Conservation (phyloP, 2,329 filamentous ascomycete genomes). For the Aspergillus felis region DNA sequence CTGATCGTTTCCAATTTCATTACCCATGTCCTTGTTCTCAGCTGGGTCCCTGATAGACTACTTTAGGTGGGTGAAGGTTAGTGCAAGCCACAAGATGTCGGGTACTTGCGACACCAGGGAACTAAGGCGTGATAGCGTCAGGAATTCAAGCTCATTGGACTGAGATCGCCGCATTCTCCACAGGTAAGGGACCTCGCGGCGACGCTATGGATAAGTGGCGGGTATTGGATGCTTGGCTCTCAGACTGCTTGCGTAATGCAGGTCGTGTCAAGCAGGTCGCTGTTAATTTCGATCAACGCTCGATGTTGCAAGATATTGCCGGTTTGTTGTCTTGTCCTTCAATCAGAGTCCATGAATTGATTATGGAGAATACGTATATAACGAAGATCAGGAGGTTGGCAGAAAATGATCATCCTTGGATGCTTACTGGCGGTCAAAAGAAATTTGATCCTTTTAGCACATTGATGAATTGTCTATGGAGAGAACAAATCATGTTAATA, state of each 20-base stretch:
- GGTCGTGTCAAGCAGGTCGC: constrained; percentile 15
- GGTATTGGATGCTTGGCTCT: constrained; percentile 27
- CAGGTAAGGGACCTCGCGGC: constrained; percentile 32
- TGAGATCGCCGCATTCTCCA: constrained; percentile 37
- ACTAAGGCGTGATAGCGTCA: constrained; percentile 24
- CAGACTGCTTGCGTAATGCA: constrained; percentile 37
- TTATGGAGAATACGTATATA: neutral
- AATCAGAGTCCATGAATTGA: neutral
- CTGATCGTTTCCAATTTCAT: neutral
- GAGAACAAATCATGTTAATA: constrained; percentile 1
- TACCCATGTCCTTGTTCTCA: neutral
- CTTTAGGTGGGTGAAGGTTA: neutral
- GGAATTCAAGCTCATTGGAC: constrained; percentile 16
- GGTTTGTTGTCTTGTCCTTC: neutral
- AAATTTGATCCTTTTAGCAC: no score
- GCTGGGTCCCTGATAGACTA: neutral
- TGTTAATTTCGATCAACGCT: constrained; percentile 34
- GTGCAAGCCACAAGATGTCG: neutral
- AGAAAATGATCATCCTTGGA: neutral
- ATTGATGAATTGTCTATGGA: neutral
- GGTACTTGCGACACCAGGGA: constrained; percentile 12
- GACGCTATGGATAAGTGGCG: constrained; percentile 29
- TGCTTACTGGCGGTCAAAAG: neutral
- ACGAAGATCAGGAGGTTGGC: neutral
- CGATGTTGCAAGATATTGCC: constrained; percentile 9